Evolutionary conservation across 148 eudicot species (phyloP).

Genomic region (Spergularia bocconei): DNA sequence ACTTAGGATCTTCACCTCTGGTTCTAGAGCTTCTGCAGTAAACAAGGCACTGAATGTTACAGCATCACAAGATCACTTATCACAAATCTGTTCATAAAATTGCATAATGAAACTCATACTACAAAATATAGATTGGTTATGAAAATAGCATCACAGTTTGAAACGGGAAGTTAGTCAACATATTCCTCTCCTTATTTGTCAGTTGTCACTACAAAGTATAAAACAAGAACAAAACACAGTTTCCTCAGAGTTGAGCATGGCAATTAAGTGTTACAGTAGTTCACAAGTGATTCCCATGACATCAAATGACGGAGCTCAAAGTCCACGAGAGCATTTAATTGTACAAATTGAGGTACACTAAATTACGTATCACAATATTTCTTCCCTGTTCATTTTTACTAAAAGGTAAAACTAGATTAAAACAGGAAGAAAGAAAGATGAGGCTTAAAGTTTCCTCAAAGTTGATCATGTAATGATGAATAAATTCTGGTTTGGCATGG

Average conservation of each 20-base stretch:
- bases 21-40: slow-evolving; percentile 53
- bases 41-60: slow-evolving; percentile 7
- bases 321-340: background rate
- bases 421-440: too few relatives aligned
- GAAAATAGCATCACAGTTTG: too few relatives aligned
- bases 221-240: too few relatives aligned
- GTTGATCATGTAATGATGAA: slow-evolving; percentile 19
- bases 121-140: background rate
- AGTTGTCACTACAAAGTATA: too few relatives aligned
- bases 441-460: slow-evolving; percentile 16
- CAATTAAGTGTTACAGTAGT: too few relatives aligned
- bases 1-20: slow-evolving; percentile 64
- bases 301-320: too few relatives aligned
- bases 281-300: too few relatives aligned
- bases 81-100: background rate
- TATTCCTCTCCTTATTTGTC: background rate
- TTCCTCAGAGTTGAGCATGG: too few relatives aligned
- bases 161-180: background rate
- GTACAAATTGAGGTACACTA: background rate
- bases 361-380: background rate
- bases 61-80: background rate
- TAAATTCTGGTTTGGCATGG: background rate
- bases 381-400: background rate
- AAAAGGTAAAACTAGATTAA: background rate
- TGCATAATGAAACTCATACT: background rate